Evolutionary conservation across 148 eudicot species (phyloP).

Genomic region (Hydrangea macrophylla): DNA sequence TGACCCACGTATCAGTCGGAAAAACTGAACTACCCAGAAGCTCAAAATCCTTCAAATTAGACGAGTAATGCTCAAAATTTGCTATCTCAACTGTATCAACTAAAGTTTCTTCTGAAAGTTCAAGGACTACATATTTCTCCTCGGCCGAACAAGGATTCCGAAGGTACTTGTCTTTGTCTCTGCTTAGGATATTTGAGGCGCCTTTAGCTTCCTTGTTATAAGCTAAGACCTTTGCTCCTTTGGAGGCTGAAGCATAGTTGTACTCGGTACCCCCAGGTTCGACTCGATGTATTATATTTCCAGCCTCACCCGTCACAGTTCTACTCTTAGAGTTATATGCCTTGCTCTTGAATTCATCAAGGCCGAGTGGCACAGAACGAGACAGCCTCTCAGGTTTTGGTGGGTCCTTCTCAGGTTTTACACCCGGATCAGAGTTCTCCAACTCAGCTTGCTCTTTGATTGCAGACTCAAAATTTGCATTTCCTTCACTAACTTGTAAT

Average conservation of each 20-base stretch:
- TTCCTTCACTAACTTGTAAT: constrained; percentile 18
- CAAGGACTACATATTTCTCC: constrained; percentile 82
- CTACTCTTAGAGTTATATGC: constrained; percentile 58
- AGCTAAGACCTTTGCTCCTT: constrained; percentile 92
- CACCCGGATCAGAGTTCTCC: constrained; percentile 16
- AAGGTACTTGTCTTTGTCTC: constrained; percentile 93
- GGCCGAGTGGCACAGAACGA: constrained; percentile 59
- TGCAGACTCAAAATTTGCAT: constrained; percentile 2
- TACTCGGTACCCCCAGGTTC: constrained; percentile 94
- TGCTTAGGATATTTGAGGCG: constrained; percentile 73
- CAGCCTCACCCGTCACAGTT: constrained; percentile 49
- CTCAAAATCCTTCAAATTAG: constrained; percentile 88
- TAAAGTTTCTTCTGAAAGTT: constrained; percentile 94
- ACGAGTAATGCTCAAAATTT: constrained; percentile 92
- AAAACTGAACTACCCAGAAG: constrained; percentile 68
- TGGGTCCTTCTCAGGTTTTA: constrained; percentile 30
- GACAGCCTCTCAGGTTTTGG: constrained; percentile 43
- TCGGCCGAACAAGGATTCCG: constrained; percentile 94
- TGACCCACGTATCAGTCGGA: constrained; percentile 79
- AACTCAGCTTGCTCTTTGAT: constrained; percentile 22
- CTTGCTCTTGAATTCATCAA: constrained; percentile 84
- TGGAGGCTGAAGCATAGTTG: constrained; percentile 88
- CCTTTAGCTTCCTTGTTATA: constrained; percentile 94
- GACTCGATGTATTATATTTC: constrained; percentile 65
- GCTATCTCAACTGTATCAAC: constrained; percentile 81